A percentile compares a stretch with the other conserved stretches of the same genome.
These are phyloP conservation scores for Lunularia cruciata DNA, from an alignment of 225 moss, liverwort and hornwort genomes.

Conservation along the genomic window DNA sequence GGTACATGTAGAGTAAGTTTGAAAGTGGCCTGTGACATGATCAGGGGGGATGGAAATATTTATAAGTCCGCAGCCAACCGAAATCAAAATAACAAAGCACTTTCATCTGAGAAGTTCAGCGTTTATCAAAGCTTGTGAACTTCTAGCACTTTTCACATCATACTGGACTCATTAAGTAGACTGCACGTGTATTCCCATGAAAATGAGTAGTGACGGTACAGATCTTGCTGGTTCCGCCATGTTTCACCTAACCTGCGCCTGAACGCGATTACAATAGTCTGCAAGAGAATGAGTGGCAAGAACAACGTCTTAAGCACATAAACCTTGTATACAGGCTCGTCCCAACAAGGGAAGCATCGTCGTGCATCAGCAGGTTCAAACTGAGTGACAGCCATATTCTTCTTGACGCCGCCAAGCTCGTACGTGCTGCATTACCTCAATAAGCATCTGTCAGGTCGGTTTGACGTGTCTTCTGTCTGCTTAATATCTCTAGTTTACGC, in stretches of 20 bases:
- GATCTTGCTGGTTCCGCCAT: too few species aligned
- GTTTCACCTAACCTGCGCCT: too few species aligned
- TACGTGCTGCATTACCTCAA: constrained; percentile 50
- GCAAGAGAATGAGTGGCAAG: not conserved
- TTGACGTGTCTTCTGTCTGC: not conserved
- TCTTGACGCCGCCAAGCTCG: constrained; percentile 55
- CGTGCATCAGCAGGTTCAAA: constrained; percentile 84
- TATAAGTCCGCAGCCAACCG: not conserved
- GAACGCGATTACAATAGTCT: too few species aligned
- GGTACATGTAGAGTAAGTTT: constrained; percentile 71
- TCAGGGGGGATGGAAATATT: not conserved
- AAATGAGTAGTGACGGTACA: too few species aligned
- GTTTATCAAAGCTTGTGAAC: too few species aligned
- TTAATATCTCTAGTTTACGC: not conserved
- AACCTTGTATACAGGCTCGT: constrained; percentile 78
- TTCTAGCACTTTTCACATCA: too few species aligned
- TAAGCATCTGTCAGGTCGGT: too few species aligned
- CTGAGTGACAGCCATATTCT: constrained; percentile 77
- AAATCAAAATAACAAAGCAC: not conserved
- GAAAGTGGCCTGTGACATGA: constrained; percentile 59
- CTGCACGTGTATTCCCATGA: too few species aligned
- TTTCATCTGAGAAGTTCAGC: not conserved
- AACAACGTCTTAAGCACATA: not conserved
- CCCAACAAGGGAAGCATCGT: constrained; percentile 79
- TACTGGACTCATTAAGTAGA: too few species aligned